Conservation (phyloP, 140 eudicot species). For the Anethum foeniculum region DNA sequence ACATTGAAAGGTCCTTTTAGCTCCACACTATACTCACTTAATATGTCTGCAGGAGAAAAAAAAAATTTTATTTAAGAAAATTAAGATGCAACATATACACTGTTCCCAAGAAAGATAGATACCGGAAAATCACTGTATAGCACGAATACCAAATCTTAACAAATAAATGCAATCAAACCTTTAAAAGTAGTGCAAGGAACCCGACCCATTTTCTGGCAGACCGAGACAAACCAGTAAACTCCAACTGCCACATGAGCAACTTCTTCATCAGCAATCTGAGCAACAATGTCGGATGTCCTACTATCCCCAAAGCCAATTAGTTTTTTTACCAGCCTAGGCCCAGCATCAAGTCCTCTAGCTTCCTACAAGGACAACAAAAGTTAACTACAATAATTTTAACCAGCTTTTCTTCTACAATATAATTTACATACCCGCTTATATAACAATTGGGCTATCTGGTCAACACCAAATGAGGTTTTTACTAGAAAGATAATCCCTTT, state of each 20-base stretch:
- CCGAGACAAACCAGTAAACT: conserved; percentile 69
- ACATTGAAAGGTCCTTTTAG: conserved; percentile 87
- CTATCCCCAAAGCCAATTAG: conserved; percentile 79
- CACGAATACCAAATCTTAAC: neutral
- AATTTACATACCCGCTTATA: neutral
- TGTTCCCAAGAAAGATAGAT: neutral
- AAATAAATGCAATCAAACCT: conserved; percentile 29
- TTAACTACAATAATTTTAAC: neutral
- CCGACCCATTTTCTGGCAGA: conserved; percentile 72
- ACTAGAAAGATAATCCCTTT: neutral
- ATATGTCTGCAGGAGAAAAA: conserved; percentile 38
- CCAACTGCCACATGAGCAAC: conserved; percentile 99
- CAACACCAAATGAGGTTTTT: neutral
- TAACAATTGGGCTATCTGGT: neutral
- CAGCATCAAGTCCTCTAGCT: conserved; percentile 99
- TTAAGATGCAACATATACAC: neutral
- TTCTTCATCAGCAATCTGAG: conserved; percentile 96
- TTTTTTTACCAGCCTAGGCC: conserved; percentile 82
- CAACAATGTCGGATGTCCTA: conserved; percentile 70
- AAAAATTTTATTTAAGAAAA: neutral
- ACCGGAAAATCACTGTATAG: neutral
- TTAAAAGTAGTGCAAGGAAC: conserved; percentile 67
- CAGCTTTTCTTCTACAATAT: neutral
- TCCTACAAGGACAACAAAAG: conserved; percentile 36
- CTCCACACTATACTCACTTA: conserved; percentile 76